Percentiles rank a stretch among this genome's conserved stretches.
These are phyloP conservation scores for Panaeolus cyanescens DNA, from an alignment of 768 basidiomycete genomes.

Conservation along the genomic window DNA sequence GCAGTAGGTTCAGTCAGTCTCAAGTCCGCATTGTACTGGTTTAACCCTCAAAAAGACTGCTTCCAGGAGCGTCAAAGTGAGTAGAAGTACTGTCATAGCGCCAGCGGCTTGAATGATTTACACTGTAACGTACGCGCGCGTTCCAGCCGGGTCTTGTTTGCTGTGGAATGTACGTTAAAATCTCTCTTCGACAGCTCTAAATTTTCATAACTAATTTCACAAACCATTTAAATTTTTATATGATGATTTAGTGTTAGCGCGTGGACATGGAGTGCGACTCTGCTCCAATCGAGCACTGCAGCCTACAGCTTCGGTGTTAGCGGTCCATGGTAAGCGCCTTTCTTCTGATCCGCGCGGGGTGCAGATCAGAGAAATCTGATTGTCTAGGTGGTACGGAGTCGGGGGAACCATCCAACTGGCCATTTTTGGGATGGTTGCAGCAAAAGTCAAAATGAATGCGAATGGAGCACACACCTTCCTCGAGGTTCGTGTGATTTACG, in stretches of 20 bases:
- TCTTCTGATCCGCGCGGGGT: background rate
- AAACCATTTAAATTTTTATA: background rate
- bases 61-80: conserved; percentile 46
- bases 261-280: conserved; percentile 60
- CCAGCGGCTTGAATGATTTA: too few relatives aligned
- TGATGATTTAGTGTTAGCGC: conserved; percentile 47
- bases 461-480: conserved; percentile 60
- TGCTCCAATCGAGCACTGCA: conserved; percentile 54
- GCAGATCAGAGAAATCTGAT: background rate
- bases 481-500: conserved; percentile 32
- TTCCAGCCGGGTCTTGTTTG: conserved; percentile 47
- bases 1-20: conserved; percentile 30
- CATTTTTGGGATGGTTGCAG: conserved; percentile 54
- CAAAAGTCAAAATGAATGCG: conserved; percentile 61
- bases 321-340: conserved; percentile 42
- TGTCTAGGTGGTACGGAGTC: conserved; percentile 48
- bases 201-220: background rate
- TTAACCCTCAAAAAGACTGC: too few relatives aligned
- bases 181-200: background rate
- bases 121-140: too few relatives aligned
- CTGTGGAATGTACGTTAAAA: conserved; percentile 46
- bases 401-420: conserved; percentile 55
- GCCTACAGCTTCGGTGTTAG: conserved; percentile 54
- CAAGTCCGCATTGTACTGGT: background rate
- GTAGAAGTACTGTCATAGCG: too few relatives aligned